Evolutionary conservation across 805 yeast species (phyloP).

Genomic region (Candida palmyrensis): DNA sequence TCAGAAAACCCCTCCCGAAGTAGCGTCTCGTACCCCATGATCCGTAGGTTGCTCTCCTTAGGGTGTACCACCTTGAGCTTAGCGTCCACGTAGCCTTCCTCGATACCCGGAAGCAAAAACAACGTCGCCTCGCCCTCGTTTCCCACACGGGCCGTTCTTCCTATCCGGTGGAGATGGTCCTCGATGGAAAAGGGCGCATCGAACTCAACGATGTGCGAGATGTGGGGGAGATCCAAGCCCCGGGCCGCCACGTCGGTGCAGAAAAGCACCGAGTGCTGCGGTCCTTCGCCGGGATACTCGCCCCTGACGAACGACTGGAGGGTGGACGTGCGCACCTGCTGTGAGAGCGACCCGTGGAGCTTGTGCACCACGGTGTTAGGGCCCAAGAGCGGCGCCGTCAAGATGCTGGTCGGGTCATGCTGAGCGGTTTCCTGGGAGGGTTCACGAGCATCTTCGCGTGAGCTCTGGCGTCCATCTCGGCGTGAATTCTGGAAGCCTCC

Average conservation of each 20-base stretch:
- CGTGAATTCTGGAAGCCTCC: no score
- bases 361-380: conserved; percentile 46
- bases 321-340: conserved; percentile 76
- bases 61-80: conserved; percentile 36
- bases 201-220: conserved; percentile 81
- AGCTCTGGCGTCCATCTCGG: no score
- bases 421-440: conserved; percentile 6
- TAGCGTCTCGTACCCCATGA: conserved; percentile 29
- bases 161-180: conserved; percentile 94
- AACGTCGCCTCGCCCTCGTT: conserved; percentile 70
- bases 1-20: conserved; percentile 33
- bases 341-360: conserved; percentile 88
- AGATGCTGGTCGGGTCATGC: no score
- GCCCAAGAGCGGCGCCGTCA: conserved; percentile 48
- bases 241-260: conserved; percentile 98
- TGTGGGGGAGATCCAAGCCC: conserved; percentile 88
- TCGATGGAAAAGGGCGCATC: conserved; percentile 95
- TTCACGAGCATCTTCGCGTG: background rate
- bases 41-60: conserved; percentile 26
- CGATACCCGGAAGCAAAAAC: conserved; percentile 83
- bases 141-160: conserved; percentile 99
- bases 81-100: conserved; percentile 74
- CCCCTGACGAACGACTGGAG: conserved; percentile 52
- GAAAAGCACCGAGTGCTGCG: conserved; percentile 60
- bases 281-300: conserved; percentile 22